Evolutionary conservation across 441 rosid genomes (phyloP).

Genomic region (Adansonia grandidieri): DNA sequence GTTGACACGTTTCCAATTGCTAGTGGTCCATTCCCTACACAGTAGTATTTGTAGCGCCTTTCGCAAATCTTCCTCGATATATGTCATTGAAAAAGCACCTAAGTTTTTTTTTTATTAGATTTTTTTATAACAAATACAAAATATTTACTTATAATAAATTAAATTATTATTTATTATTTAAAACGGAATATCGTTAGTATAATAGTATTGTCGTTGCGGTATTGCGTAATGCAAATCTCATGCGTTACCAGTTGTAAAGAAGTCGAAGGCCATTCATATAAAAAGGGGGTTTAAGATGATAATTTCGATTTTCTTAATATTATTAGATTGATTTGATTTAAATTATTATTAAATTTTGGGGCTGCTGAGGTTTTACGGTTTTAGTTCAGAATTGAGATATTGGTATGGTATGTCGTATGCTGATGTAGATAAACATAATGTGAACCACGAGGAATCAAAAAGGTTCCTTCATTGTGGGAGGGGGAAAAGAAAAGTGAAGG

Average conservation of each 20-base stretch:
- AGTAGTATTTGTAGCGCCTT: not conserved
- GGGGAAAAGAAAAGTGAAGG: not conserved
- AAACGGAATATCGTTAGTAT: too few relatives aligned
- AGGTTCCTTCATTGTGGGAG: conserved; percentile 8
- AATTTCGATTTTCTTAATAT: not conserved
- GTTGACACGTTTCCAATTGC: conserved; percentile 26
- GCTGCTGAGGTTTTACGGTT: not conserved
- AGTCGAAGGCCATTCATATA: not conserved
- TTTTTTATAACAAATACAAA: too few relatives aligned
- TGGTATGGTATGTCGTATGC: not conserved
- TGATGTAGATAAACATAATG: too few relatives aligned
- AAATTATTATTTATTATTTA: too few relatives aligned
- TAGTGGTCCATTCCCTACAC: conserved; percentile 28
- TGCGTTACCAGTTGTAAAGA: not conserved
- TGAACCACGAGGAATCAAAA: not conserved
- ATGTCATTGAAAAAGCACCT: conserved; percentile 27
- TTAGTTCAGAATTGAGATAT: not conserved
- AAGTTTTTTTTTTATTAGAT: not conserved
- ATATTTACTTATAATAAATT: too few relatives aligned
- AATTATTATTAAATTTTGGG: not conserved
- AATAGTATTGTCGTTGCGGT: too few relatives aligned
- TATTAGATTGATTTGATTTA: not conserved
- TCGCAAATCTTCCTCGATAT: conserved; percentile 4
- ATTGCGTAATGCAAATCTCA: not conserved
- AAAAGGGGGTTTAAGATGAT: not conserved